Conservation (phyloP, 163 green algal genomes). For the Scenedesmus sp. region DNA sequence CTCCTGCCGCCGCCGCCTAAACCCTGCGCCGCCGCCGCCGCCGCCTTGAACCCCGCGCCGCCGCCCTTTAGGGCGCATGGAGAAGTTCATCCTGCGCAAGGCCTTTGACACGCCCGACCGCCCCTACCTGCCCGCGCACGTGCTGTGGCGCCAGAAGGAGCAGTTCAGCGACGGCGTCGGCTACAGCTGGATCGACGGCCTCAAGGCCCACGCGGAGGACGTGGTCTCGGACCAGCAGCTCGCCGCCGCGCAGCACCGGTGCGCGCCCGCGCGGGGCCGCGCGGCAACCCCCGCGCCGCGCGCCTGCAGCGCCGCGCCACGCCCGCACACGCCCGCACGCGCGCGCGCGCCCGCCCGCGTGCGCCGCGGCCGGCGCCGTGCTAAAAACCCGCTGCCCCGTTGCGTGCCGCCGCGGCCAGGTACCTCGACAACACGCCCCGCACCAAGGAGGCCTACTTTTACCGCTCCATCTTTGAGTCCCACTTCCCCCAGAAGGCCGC, state of each 20-base stretch:
- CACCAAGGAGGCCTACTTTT: conserved; percentile 96
- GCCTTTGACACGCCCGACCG: conserved; percentile 93
- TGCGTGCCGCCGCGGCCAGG: conserved; percentile 33
- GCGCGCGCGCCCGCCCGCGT: too few species aligned
- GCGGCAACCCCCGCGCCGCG: too few species aligned
- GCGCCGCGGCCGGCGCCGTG: too few species aligned
- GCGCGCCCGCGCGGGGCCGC: not conserved
- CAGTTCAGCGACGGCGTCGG: conserved; percentile 97
- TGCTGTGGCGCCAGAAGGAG: conserved; percentile 98
- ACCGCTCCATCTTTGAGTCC: conserved; percentile 93
- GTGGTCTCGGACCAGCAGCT: conserved; percentile 58
- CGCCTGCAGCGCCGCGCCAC: too few species aligned
- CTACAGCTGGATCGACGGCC: conserved; percentile 92
- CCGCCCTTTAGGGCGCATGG: conserved; percentile 70
- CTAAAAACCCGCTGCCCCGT: conserved; percentile 61
- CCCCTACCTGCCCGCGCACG: conserved; percentile 90
- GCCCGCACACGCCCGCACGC: too few species aligned
- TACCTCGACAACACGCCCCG: conserved; percentile 93
- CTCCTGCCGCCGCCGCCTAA: not conserved
- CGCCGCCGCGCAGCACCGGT: conserved; percentile 47
- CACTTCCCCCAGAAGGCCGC: conserved; percentile 87
- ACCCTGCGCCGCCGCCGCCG: too few species aligned
- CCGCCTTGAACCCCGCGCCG: not conserved
- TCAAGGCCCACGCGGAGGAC: conserved; percentile 81
- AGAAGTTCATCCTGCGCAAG: conserved; percentile 98